Evolutionary conservation across 2,329 filamentous ascomycete species (phyloP).

Genomic region (Basipetospora sp.): DNA sequence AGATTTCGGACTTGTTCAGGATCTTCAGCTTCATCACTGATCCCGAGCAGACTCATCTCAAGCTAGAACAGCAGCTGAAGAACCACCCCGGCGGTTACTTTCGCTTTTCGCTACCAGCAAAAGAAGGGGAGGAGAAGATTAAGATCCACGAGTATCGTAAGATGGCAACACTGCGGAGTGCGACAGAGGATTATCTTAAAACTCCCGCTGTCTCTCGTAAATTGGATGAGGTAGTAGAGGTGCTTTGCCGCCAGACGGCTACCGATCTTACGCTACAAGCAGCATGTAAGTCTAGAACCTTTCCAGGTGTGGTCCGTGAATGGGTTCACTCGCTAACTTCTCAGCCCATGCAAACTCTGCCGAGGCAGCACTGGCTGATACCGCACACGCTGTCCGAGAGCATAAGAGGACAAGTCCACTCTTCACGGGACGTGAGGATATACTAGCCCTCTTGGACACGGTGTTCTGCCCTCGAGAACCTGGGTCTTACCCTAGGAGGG

Average conservation of each 20-base stretch:
- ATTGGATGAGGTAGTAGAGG: slow-evolving; percentile 12
- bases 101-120: slow-evolving; percentile 15
- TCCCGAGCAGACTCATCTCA: slow-evolving; percentile 11
- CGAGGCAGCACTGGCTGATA: slow-evolving; percentile 1
- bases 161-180: slow-evolving; percentile 12
- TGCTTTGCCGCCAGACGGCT: slow-evolving; percentile 7
- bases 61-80: slow-evolving; percentile 8
- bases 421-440: slow-evolving; percentile 14
- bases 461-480: slow-evolving; percentile 7
- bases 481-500: slow-evolving; percentile 5
- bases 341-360: slow-evolving; percentile 5
- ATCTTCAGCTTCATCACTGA: slow-evolving; percentile 8
- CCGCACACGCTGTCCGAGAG: not conserved
- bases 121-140: slow-evolving; percentile 11
- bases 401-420: slow-evolving; percentile 1
- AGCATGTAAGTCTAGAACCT: slow-evolving; percentile 11
- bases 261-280: slow-evolving; percentile 11
- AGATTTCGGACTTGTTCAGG: not conserved
- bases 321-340: no score
- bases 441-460: slow-evolving; percentile 11
- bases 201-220: slow-evolving; percentile 4
- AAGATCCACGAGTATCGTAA: slow-evolving; percentile 14
- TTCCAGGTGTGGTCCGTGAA: no score
- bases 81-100: slow-evolving; percentile 13
- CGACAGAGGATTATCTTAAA: slow-evolving; percentile 13